These are phyloP conservation scores for Chloromonas sp. DNA, from an alignment of 163 green algal genomes.

Conservation along the genomic window DNA sequence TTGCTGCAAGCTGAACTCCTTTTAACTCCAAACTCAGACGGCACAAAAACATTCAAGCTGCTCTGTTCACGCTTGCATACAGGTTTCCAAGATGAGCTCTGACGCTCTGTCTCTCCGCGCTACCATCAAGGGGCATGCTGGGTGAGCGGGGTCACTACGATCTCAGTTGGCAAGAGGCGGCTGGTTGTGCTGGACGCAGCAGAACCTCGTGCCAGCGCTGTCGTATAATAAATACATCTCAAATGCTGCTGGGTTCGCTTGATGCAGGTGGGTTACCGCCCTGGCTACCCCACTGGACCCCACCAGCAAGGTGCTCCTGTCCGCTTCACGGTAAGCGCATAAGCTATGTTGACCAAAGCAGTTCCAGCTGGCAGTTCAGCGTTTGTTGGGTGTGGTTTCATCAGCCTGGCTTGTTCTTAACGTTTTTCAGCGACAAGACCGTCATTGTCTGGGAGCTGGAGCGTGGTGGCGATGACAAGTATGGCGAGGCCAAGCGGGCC, in stretches of 20 bases:
- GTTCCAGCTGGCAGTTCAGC: too few species aligned
- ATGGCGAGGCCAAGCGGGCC: conserved; percentile 73
- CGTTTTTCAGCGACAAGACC: conserved; percentile 81
- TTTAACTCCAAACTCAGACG: too few species aligned
- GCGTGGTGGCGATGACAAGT: conserved; percentile 62
- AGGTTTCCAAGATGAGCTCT: conserved; percentile 5
- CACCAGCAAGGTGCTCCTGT: conserved; percentile 89
- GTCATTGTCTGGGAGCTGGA: conserved; percentile 93
- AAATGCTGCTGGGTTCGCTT: too few species aligned
- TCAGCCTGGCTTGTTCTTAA: too few species aligned
- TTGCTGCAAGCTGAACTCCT: too few species aligned
- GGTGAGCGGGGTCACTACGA: conserved; percentile 30
- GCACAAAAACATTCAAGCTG: not conserved
- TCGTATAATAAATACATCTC: too few species aligned
- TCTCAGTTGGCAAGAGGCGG: not conserved
- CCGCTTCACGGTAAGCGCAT: conserved; percentile 69
- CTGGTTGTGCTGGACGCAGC: not conserved
- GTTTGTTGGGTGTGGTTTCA: too few species aligned
- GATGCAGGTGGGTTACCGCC: conserved; percentile 72
- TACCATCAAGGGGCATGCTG: conserved; percentile 76
- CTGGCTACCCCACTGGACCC: conserved; percentile 95
- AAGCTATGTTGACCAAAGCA: too few species aligned
- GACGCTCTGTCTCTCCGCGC: conserved; percentile 82
- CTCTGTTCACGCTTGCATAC: too few species aligned
- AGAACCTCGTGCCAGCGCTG: too few species aligned